These are phyloP conservation scores for Pleurotus cornucopiae DNA, from an alignment of 768 basidiomycete species.

Conservation along the genomic window DNA sequence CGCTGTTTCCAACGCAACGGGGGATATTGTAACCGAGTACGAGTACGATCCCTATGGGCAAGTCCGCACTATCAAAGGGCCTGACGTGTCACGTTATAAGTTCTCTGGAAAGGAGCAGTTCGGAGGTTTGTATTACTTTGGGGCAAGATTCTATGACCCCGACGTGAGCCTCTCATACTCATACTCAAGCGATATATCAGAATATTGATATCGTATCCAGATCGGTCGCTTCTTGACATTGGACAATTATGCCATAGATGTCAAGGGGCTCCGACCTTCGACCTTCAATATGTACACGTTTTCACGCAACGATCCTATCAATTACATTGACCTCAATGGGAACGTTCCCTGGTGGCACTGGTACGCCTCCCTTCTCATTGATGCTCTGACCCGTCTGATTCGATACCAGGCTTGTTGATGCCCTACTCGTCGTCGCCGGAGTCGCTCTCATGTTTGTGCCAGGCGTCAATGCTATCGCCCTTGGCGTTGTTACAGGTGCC, in stretches of 20 bases:
- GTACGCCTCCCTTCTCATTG: neutral
- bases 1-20: slow-evolving; percentile 1
- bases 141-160: slow-evolving; percentile 12
- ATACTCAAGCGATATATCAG: too few species aligned
- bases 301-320: slow-evolving; percentile 12
- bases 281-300: slow-evolving; percentile 14
- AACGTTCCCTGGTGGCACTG: slow-evolving; percentile 14
- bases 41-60: slow-evolving; percentile 11
- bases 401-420: neutral
- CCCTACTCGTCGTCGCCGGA: neutral
- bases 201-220: neutral
- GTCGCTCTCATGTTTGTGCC: neutral
- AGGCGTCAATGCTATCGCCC: neutral
- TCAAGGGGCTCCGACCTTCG: slow-evolving; percentile 10
- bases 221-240: slow-evolving; percentile 11
- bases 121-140: slow-evolving; percentile 10
- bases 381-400: neutral
- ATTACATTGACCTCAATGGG: slow-evolving; percentile 12
- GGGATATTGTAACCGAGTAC: slow-evolving; percentile 7
- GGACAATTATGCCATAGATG: slow-evolving; percentile 9
- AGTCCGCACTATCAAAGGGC: neutral
- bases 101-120: slow-evolving; percentile 12
- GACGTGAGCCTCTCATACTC: neutral
- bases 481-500: neutral
- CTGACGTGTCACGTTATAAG: slow-evolving; percentile 1